Conservation (phyloP, 768 basidiomycete genomes). For the Guyanaporus albipodus region DNA sequence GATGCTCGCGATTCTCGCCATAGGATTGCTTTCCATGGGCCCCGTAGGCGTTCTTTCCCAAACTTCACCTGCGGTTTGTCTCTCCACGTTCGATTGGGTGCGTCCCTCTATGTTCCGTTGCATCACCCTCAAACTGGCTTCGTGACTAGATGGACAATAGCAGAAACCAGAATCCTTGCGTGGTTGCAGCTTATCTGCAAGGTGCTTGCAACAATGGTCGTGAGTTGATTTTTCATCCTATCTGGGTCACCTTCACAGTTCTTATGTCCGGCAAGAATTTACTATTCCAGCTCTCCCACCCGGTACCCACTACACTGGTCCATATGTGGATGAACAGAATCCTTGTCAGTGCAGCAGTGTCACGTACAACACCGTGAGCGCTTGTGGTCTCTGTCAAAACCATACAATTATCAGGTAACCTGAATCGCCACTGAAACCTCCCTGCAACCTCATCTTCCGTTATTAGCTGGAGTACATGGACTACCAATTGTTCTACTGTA, state of each 20-base stretch:
- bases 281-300: constrained; percentile 37
- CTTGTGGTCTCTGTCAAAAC: constrained; percentile 56
- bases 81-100: constrained; percentile 26
- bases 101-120: background rate
- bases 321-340: constrained; percentile 30
- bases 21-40: constrained; percentile 14
- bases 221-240: constrained; percentile 25
- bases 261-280: constrained; percentile 31
- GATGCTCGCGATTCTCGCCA: constrained; percentile 16
- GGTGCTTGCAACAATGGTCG: constrained; percentile 41
- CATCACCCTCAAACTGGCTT: background rate
- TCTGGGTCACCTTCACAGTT: constrained; percentile 7
- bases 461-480: constrained; percentile 51
- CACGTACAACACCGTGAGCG: constrained; percentile 51
- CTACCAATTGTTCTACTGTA: constrained; percentile 42
- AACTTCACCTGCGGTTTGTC: constrained; percentile 20
- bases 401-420: constrained; percentile 36
- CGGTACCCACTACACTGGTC: constrained; percentile 27
- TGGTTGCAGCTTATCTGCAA: constrained; percentile 41
- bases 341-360: constrained; percentile 54
- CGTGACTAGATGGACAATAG: constrained; percentile 37
- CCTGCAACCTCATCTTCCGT: background rate
- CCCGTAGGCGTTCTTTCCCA: constrained; percentile 23
- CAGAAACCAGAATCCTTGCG: constrained; percentile 44
- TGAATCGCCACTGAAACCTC: background rate